phyloP scores from a whole-genome alignment of 805 yeast genomes.

The Candida montana region DNA sequence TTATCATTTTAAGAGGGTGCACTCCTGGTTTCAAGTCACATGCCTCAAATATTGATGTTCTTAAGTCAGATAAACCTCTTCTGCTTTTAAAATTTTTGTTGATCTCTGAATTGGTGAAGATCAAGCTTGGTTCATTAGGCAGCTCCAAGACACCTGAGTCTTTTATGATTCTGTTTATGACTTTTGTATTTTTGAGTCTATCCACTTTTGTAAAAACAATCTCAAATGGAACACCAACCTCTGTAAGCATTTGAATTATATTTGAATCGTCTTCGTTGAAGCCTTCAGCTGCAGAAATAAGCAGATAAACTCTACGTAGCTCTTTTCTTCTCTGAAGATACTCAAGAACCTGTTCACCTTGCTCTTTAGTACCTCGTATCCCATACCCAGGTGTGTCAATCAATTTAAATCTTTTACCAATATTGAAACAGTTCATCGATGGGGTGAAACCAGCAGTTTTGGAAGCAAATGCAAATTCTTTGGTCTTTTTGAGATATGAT shows the following conservation, averaged over 20 bases:
- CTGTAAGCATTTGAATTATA: slow-evolving; percentile 45
- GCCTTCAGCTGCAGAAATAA: slow-evolving; percentile 59
- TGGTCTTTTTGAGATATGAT: slow-evolving; percentile 24
- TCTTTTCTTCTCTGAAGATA: slow-evolving; percentile 53
- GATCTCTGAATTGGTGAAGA: slow-evolving; percentile 47
- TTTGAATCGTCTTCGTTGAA: slow-evolving; percentile 50
- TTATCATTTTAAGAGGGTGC: slow-evolving; percentile 19
- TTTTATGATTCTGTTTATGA: slow-evolving; percentile 34
- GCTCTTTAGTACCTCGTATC: slow-evolving; percentile 51
- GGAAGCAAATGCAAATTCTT: slow-evolving; percentile 47
- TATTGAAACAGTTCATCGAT: slow-evolving; percentile 65
- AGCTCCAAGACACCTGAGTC: slow-evolving; percentile 36
- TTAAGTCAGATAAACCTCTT: slow-evolving; percentile 49
- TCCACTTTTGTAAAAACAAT: slow-evolving; percentile 77
- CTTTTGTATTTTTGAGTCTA: slow-evolving; percentile 34
- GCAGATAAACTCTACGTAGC: slow-evolving; percentile 52
- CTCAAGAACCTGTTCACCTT: slow-evolving; percentile 64
- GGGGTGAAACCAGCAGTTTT: slow-evolving; percentile 51
- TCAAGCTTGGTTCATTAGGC: slow-evolving; percentile 35
- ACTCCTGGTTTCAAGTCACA: slow-evolving; percentile 37
- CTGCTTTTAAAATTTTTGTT: slow-evolving; percentile 32
- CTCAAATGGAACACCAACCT: slow-evolving; percentile 63
- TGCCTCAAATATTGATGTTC: slow-evolving; percentile 46
- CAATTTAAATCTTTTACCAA: slow-evolving; percentile 57
- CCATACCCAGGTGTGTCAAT: slow-evolving; percentile 95